These are phyloP conservation scores for Rhizoclosmatium hyalinum DNA, from an alignment of 371 early-diverging fungal genomes.

Conservation along the genomic window DNA sequence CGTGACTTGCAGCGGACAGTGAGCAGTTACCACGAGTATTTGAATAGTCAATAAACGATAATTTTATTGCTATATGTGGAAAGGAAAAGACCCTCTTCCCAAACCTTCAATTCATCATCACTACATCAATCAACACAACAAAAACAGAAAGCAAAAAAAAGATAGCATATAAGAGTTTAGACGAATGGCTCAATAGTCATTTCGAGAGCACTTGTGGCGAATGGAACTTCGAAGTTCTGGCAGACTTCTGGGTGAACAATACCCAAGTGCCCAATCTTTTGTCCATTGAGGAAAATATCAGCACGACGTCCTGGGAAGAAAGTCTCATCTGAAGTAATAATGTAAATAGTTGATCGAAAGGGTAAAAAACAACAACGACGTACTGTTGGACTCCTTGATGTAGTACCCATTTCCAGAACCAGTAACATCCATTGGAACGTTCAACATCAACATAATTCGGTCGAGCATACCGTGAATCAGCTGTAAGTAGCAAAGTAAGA, in stretches of 20 bases:
- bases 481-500: constrained; percentile 37
- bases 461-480: constrained; percentile 91
- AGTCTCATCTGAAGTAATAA: constrained; percentile 64
- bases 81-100: too few species aligned
- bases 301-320: constrained; percentile 95
- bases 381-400: constrained; percentile 79
- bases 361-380: not conserved
- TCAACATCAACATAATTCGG: constrained; percentile 85
- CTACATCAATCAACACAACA: too few species aligned
- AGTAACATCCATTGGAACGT: constrained; percentile 54
- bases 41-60: constrained; percentile 8
- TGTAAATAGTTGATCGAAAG: constrained; percentile 18
- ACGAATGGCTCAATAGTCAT: constrained; percentile 95
- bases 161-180: constrained; percentile 41
- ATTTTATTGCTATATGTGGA: too few species aligned
- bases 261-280: constrained; percentile 85
- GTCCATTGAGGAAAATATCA: constrained; percentile 68
- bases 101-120: too few species aligned
- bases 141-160: too few species aligned
- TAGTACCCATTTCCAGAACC: constrained; percentile 74
- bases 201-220: constrained; percentile 92
- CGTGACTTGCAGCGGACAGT: constrained; percentile 40
- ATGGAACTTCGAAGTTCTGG: constrained; percentile 81
- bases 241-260: constrained; percentile 94
- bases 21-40: constrained; percentile 27